These are phyloP conservation scores for Phytophthora hybrid DNA, from an alignment of 352 stramenopile genomes.

Conservation along the genomic window DNA sequence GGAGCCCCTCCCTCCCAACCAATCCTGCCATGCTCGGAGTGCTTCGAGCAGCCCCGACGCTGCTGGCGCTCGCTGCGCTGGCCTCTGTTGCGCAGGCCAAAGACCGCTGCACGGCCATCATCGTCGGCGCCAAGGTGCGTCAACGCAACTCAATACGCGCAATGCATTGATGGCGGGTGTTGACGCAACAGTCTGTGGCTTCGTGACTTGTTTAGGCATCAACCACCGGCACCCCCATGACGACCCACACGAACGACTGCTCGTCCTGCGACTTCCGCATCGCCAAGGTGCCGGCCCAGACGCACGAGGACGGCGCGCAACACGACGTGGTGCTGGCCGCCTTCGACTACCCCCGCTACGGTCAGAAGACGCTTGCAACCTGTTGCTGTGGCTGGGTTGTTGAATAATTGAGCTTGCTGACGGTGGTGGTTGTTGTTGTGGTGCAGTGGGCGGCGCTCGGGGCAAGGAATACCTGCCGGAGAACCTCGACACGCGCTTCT, in stretches of 20 bases:
- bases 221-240: conserved; percentile 74
- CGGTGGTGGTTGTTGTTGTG: not conserved
- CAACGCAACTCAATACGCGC: not conserved
- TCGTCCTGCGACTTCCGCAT: conserved; percentile 87
- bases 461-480: conserved; percentile 67
- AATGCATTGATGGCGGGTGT: not conserved
- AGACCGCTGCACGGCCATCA: conserved; percentile 82
- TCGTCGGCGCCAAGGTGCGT: conserved; percentile 75
- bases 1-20: not conserved
- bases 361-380: conserved; percentile 24
- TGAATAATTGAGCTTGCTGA: not conserved
- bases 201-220: conserved; percentile 50
- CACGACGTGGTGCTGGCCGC: conserved; percentile 69
- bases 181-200: not conserved
- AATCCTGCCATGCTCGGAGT: conserved; percentile 19
- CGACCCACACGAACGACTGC: conserved; percentile 87
- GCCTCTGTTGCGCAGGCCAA: conserved; percentile 33
- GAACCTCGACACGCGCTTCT: conserved; percentile 77
- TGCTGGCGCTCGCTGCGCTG: conserved; percentile 35
- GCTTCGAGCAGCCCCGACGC: not conserved
- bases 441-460: conserved; percentile 62
- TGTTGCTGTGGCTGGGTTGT: not conserved
- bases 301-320: conserved; percentile 44
- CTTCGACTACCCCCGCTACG: conserved; percentile 82
- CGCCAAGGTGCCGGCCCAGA: conserved; percentile 75